Base-by-base conservation (phyloP, 768 basidiomycete genomes). In the Phaeotremella fagi region DNA sequence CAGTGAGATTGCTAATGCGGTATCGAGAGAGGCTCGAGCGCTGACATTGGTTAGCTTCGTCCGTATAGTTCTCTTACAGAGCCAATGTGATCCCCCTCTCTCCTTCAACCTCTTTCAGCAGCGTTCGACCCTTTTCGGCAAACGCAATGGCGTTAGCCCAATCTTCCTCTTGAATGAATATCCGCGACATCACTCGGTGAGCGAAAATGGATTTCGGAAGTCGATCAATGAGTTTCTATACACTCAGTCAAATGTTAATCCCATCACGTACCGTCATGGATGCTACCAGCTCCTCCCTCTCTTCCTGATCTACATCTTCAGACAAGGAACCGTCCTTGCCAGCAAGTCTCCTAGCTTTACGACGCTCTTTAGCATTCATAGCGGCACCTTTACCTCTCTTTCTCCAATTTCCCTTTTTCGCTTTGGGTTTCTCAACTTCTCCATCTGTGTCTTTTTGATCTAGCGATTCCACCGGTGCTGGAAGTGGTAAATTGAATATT, bases 111-210 rank as follows among this genome's bases (percentile, higher is more conserved):
- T 75, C 77, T 9, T 75, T 75, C 6, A 88, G 65, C 3, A 85
- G 75, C 24, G 79, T 77, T 33, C 91, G 72, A 0, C 87, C 87
- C 35, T 79, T 81, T 62, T 91, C 88, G 1, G 87, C 82, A 0
- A 81, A 79, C 43, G 82, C 82, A 48, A 87, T 81, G 0, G 84
- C 81, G 58, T 83, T 85, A 42, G 83, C 78, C 71, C 86, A 87
- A 72, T 97, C 91, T 14, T 78, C 68, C 57, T 88, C 85, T 25
- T 76, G 70, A 4, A 83, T 73, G 65, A 90, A 87, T 31, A 87
- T 77, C 36, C 85, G 80, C 0, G 81, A 77, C 27, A 84, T 72
- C 14, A 90, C 77, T 18, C 86, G 80, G 61, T 81, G 83, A 0
- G 83, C 85, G 28, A 91, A 70, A 6, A 87, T 75, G 0, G 83